A percentile compares a stretch with the other conserved stretches of the same genome.
These are phyloP conservation scores for Metschnikowia baotianmanensis DNA, from an alignment of 805 yeast species.

Conservation along the genomic window DNA sequence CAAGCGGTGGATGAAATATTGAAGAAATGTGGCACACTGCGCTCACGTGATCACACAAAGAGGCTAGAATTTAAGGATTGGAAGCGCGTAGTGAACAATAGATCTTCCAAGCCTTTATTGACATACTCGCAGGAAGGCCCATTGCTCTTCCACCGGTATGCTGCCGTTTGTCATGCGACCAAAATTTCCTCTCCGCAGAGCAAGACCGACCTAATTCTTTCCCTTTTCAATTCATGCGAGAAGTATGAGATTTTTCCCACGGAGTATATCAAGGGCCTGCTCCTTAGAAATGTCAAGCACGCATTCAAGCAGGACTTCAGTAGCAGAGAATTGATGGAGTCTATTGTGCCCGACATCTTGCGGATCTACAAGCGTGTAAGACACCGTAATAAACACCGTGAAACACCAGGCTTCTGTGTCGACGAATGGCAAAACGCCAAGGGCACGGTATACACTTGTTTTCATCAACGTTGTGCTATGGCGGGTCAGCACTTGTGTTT, in stretches of 20 bases:
- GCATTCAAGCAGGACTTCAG: background rate
- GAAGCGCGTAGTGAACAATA: background rate
- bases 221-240: background rate
- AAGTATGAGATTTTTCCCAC: too few relatives aligned
- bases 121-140: background rate
- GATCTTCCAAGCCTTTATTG: background rate
- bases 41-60: background rate
- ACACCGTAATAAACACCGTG: background rate
- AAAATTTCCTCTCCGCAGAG: background rate
- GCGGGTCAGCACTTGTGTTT: too few relatives aligned
- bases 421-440: too few relatives aligned
- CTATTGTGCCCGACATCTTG: background rate
- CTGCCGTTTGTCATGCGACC: background rate
- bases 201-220: background rate
- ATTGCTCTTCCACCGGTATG: background rate
- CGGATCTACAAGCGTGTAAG: background rate
- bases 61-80: background rate
- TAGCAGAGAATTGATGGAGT: background rate
- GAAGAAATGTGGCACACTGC: too few relatives aligned
- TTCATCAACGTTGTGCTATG: too few relatives aligned
- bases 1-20: too few relatives aligned
- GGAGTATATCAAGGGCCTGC: background rate
- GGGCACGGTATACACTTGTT: too few relatives aligned
- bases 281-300: background rate
- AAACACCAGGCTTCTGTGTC: background rate